A percentile compares a stretch with the other conserved stretches of the same genome.
These are phyloP conservation scores for Alternaria triticina DNA, from an alignment of 2,329 filamentous ascomycete species.

Conservation along the genomic window DNA sequence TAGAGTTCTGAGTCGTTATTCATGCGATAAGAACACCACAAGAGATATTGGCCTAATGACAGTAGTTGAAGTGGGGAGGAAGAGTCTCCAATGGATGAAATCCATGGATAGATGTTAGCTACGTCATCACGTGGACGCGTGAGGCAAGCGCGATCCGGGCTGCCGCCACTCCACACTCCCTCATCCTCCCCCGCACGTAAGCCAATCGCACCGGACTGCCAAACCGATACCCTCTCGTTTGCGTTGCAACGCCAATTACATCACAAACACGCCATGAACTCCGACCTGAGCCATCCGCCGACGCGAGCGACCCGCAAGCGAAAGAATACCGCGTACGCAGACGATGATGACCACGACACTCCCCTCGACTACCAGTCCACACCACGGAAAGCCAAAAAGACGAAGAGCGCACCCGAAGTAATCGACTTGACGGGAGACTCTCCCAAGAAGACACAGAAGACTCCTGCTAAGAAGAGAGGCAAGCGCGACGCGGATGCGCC, in stretches of 20 bases:
- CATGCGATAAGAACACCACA: not conserved
- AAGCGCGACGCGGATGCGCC: constrained; percentile 22
- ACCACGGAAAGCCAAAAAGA: constrained; percentile 12
- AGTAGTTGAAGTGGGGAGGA: not conserved
- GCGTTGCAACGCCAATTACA: not conserved
- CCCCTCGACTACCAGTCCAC: not conserved
- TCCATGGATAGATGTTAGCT: not conserved
- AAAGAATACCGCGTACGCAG: constrained; percentile 18
- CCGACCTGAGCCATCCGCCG: not conserved
- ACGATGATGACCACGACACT: constrained; percentile 20
- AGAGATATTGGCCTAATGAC: not conserved
- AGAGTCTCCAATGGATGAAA: not conserved
- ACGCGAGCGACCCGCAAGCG: constrained; percentile 28
- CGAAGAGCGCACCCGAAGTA: constrained; percentile 5
- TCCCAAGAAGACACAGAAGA: constrained; percentile 21
- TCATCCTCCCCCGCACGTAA: not conserved
- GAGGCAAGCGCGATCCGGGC: constrained; percentile 2
- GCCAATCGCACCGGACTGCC: not conserved
- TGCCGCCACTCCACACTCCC: constrained; percentile 1
- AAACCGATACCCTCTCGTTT: not conserved
- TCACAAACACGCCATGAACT: not conserved
- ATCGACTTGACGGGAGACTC: constrained; percentile 16
- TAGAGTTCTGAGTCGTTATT: not conserved
- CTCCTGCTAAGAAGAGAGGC: constrained; percentile 20
- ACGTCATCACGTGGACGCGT: constrained; percentile 19